phyloP scores from a whole-genome alignment of 805 yeast genomes.

The Citeromyces nyonsensis region DNA sequence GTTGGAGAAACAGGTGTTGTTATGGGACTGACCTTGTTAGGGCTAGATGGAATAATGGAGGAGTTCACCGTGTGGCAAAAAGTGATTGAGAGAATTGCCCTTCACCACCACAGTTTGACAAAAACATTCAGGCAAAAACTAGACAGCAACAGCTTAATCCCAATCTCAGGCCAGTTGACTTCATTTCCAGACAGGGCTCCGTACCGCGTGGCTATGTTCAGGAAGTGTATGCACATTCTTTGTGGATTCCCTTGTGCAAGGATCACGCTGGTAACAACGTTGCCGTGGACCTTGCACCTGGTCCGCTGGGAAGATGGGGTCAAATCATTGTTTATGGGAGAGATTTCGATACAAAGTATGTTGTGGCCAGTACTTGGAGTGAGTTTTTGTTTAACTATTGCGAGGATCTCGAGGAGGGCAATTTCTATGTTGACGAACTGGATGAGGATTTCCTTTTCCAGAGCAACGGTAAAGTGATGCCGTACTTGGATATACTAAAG shows the following conservation, averaged over 20 bases:
- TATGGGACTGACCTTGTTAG: conserved; percentile 69
- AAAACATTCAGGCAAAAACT: conserved; percentile 4
- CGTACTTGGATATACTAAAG: conserved; percentile 59
- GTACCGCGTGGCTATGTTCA: conserved; percentile 68
- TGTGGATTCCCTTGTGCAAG: conserved; percentile 85
- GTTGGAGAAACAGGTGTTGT: conserved; percentile 68
- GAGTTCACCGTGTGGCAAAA: conserved; percentile 80
- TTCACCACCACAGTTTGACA: background rate
- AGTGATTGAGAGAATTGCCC: conserved; percentile 31
- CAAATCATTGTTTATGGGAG: conserved; percentile 90
- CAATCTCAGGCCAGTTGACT: no score
- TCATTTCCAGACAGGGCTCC: conserved; percentile 39
- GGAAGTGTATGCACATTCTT: conserved; percentile 70
- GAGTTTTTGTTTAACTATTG: conserved; percentile 73
- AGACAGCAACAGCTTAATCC: conserved; percentile 6
- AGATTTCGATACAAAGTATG: conserved; percentile 82
- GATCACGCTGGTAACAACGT: conserved; percentile 87
- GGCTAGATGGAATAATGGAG: conserved; percentile 64
- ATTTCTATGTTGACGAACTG: conserved; percentile 54
- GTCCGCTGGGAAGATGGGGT: conserved; percentile 67
- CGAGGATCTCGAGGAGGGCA: conserved; percentile 76
- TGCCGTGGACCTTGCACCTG: conserved; percentile 81
- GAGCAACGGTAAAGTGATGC: conserved; percentile 25
- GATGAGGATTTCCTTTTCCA: conserved; percentile 34
- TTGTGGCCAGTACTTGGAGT: conserved; percentile 79